A percentile compares a stretch with the other conserved stretches of the same genome.
These are phyloP conservation scores for Dipteronia sinensis DNA, from an alignment of 345 rosid genomes.

Conservation along the genomic window DNA sequence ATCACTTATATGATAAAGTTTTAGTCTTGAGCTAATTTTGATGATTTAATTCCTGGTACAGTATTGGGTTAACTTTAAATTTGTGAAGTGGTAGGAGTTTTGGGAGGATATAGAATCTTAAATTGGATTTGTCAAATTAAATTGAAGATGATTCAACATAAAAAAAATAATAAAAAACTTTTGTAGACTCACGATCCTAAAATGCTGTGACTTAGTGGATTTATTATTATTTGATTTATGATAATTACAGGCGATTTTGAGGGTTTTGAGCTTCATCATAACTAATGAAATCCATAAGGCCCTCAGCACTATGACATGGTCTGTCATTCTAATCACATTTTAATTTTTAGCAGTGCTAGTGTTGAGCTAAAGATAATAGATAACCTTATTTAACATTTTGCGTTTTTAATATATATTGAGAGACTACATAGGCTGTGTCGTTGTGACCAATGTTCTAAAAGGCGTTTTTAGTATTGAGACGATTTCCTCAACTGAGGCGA, in stretches of 20 bases:
- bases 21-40: background rate
- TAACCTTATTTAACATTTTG: background rate
- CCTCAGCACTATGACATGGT: background rate
- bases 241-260: background rate
- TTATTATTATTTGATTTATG: background rate
- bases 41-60: background rate
- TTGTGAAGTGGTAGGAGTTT: background rate
- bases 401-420: background rate
- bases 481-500: no score
- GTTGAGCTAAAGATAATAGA: background rate
- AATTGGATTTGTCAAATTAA: background rate
- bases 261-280: background rate
- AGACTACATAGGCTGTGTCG: background rate
- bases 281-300: background rate
- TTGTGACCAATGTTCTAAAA: no score
- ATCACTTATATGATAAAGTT: background rate
- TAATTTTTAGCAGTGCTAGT: background rate
- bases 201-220: background rate
- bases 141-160: background rate
- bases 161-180: background rate
- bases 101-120: background rate
- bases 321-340: background rate
- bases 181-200: background rate
- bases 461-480: no score
- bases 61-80: background rate